Evolutionary conservation across 2,329 filamentous ascomycete species (phyloP), one percentile per base, ranked within the genome.

Genomic region (Rhinocladiella similis): DNA sequence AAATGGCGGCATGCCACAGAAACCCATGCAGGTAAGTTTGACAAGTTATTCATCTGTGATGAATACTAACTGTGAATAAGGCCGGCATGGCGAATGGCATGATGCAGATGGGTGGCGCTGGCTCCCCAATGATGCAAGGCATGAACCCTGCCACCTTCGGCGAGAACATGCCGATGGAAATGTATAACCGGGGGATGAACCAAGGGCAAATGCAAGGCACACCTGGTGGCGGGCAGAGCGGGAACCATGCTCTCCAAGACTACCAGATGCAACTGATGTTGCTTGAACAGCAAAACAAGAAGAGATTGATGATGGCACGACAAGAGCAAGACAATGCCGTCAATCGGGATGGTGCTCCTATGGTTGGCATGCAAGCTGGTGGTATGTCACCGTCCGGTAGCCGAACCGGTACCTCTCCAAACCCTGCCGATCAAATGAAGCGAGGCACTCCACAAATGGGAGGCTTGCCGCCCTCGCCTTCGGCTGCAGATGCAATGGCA

Each of bases 11-110:
- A 66, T 66, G 62, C 63, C 61, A 22, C 63, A 93, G 78, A 95
- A 95, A 79, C 88, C 87, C 68, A 89, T 96, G 73, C 87, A 91
- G 74, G 87, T 90, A 72, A 96, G 96, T 81, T 86, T 89, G 25
- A 5, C 71, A 86, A 90, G 75, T 89, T 86, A 74, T 83, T 96
- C 71, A 85, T 88, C 75, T 86, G 27, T 89, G 93, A 74, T 88
- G 7, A 7, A 92, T 69, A 88, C 88, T 74, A 76, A 90, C 80
- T 80, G 74, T 88, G 94, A 82, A 87, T 88, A 73, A 89, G 90
- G 84, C 85, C 48, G 57, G 56, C 72, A 88, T 92, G 82, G 85
- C 85, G 65, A 90, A 85, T 88, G 79, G 82, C 73, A 81, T 84
- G 75, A 79, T 80, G 74, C 84, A 80, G 75, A 83, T 67, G 80